Conservation (phyloP, 805 yeast genomes). For the Lachancea waltii region DNA sequence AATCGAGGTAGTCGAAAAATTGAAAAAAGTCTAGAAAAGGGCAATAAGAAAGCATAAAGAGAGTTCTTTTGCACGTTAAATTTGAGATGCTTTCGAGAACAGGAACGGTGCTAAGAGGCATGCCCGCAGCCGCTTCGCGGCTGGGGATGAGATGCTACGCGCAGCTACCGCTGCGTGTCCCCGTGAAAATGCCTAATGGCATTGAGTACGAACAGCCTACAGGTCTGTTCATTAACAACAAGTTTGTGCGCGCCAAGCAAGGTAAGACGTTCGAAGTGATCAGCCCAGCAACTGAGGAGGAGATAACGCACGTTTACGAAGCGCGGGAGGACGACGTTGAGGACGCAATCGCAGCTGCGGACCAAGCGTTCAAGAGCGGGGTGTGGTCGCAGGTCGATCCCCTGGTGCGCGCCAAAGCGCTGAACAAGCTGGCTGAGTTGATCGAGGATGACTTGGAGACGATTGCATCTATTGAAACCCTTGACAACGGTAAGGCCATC, state of each 20-base stretch:
- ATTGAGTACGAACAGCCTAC: slow-evolving; percentile 68
- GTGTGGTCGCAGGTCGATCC: slow-evolving; percentile 77
- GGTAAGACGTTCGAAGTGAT: slow-evolving; percentile 55
- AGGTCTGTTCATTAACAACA: slow-evolving; percentile 75
- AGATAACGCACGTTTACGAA: slow-evolving; percentile 61
- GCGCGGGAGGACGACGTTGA: slow-evolving; percentile 78
- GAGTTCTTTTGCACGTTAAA: too few relatives aligned
- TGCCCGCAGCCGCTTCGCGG: slow-evolving; percentile 1
- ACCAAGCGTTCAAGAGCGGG: slow-evolving; percentile 63
- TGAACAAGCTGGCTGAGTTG: slow-evolving; percentile 69
- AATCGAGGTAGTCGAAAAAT: too few relatives aligned
- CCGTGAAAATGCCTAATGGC: slow-evolving; percentile 68
- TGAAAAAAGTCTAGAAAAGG: too few relatives aligned
- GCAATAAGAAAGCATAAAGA: too few relatives aligned
- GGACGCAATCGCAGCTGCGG: slow-evolving; percentile 80
- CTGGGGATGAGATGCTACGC: slow-evolving; percentile 28
- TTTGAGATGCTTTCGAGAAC: slow-evolving; percentile 2
- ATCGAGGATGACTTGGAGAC: slow-evolving; percentile 66
- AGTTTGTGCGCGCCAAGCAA: slow-evolving; percentile 56
- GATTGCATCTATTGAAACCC: slow-evolving; percentile 73
- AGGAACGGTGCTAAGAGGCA: slow-evolving; percentile 1
- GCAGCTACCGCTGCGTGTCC: slow-evolving; percentile 38
- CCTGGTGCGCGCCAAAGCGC: slow-evolving; percentile 52
- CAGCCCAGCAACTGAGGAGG: slow-evolving; percentile 71
- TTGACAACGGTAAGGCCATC: slow-evolving; percentile 86